phyloP scores from a whole-genome alignment of 225 moss, liverwort and hornwort genomes.

The Bryoerythrophyllum caledonicum region DNA sequence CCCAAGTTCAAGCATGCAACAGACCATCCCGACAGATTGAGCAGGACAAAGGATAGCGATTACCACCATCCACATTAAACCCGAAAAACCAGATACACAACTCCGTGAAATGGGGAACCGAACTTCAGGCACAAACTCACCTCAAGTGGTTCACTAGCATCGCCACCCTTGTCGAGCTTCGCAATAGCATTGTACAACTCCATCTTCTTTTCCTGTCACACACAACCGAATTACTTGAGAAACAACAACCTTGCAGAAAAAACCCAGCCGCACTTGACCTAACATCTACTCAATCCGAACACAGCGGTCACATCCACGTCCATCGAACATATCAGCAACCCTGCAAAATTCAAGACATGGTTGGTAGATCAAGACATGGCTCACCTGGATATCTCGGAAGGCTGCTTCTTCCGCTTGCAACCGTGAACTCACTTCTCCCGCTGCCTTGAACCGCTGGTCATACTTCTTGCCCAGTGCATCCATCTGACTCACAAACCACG shows the following conservation, averaged over 20 bases:
- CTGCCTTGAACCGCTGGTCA: slow-evolving; percentile 75
- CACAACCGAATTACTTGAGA: not conserved
- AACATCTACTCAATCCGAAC: not conserved
- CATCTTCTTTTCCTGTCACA: slow-evolving; percentile 80
- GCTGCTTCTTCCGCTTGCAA: slow-evolving; percentile 74
- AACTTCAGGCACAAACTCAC: slow-evolving; percentile 24
- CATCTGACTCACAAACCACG: slow-evolving; percentile 43
- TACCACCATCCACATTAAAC: not conserved
- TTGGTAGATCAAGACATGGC: not conserved
- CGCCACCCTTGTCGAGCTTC: slow-evolving; percentile 85
- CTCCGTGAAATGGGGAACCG: not conserved
- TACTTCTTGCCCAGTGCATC: slow-evolving; percentile 72
- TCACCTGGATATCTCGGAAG: slow-evolving; percentile 74
- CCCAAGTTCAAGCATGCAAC: not conserved
- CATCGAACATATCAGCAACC: not conserved
- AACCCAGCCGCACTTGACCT: not conserved
- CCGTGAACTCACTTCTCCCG: slow-evolving; percentile 72
- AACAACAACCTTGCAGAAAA: not conserved
- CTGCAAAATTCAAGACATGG: not conserved
- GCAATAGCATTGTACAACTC: slow-evolving; percentile 82
- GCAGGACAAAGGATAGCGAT: not conserved
- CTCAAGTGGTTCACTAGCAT: slow-evolving; percentile 72
- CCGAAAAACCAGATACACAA: not conserved
- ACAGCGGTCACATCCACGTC: not conserved
- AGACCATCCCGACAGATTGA: not conserved